Evolutionary conservation across 116 monocot species (phyloP).

Genomic region (Iris pallida): DNA sequence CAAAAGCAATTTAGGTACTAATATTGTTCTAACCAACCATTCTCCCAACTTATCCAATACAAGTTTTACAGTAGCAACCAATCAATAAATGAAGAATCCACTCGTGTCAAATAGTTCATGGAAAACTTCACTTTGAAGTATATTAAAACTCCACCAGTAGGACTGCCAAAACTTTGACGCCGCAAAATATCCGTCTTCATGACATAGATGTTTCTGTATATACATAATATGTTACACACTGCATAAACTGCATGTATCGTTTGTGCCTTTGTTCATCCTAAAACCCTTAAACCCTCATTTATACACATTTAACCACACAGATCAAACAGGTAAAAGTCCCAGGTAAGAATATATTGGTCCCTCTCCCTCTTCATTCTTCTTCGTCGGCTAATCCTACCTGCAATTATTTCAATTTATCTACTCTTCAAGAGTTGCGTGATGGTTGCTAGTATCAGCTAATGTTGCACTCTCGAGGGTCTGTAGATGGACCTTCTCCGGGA

Average conservation of each 20-base stretch:
- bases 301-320: background rate
- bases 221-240: background rate
- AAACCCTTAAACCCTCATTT: background rate
- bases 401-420: background rate
- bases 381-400: background rate
- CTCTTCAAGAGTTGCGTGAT: background rate
- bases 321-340: background rate
- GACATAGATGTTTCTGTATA: background rate
- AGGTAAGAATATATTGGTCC: background rate
- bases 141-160: too few species aligned
- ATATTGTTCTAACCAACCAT: too few species aligned
- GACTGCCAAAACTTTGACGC: too few species aligned
- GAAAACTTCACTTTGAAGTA: too few species aligned
- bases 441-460: constrained; percentile 5
- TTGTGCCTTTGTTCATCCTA: background rate
- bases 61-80: too few species aligned
- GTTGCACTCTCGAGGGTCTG: constrained; percentile 37
- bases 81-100: too few species aligned
- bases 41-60: too few species aligned
- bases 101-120: too few species aligned
- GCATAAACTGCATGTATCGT: background rate
- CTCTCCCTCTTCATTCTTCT: background rate
- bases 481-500: constrained; percentile 23
- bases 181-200: background rate
- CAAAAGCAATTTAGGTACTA: too few species aligned